A percentile compares a stretch with the other conserved stretches of the same genome.
Evolutionary conservation across 73 alveolate genomes (phyloP).

Genomic region (Paramecium sonneborni): DNA sequence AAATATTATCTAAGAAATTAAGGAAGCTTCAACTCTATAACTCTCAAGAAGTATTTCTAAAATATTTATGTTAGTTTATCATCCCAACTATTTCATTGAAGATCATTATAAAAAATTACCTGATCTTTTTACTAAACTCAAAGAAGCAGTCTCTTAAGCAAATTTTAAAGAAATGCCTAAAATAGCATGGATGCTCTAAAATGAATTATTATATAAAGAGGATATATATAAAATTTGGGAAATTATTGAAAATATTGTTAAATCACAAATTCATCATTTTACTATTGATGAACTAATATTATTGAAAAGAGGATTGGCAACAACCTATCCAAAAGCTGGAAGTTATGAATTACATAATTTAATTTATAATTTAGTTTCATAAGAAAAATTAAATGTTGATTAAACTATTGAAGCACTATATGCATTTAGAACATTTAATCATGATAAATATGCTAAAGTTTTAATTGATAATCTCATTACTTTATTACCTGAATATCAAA

Average conservation of each 20-base stretch:
- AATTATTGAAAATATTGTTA: background rate
- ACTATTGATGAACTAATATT: background rate
- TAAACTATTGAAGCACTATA: background rate
- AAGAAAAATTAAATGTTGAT: constrained; percentile 13
- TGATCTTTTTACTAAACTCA: background rate
- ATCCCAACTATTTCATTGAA: constrained; percentile 49
- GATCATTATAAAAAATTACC: constrained; percentile 29
- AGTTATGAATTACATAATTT: background rate
- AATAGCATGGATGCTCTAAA: constrained; percentile 4
- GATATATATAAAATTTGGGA: constrained; percentile 16
- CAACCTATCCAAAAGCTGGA: constrained; percentile 45
- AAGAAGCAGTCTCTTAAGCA: background rate
- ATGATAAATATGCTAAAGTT: background rate
- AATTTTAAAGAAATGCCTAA: background rate
- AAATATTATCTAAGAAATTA: background rate
- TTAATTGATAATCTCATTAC: background rate
- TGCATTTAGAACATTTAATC: constrained; percentile 26
- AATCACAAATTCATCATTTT: constrained; percentile 30
- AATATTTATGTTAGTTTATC: background rate
- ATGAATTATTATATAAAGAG: background rate
- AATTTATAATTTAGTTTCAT: background rate
- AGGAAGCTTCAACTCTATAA: background rate
- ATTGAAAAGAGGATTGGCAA: constrained; percentile 32
- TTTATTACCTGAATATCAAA: constrained; percentile 22
- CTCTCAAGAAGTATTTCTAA: background rate